phyloP scores from a whole-genome alignment of 108 stramenopile genomes.

The Fistulifera pelliculosa region DNA sequence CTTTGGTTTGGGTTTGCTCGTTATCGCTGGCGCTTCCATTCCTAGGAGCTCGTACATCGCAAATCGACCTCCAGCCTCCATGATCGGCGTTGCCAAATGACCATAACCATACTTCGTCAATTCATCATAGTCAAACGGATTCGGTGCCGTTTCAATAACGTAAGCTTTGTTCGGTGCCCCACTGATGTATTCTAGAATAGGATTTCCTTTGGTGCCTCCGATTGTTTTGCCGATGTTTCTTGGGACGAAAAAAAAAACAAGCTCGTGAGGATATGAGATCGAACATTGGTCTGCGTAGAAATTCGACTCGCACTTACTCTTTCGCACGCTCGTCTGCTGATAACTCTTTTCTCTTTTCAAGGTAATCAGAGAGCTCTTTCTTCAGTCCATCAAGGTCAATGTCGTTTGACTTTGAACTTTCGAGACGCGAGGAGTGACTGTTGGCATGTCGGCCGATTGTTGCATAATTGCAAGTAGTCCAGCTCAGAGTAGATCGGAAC shows the following conservation, averaged over 20 bases:
- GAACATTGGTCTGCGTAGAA: too few relatives aligned
- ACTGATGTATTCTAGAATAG: conserved; percentile 61
- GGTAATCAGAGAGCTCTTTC: conserved; percentile 49
- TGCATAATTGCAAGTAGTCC: too few relatives aligned
- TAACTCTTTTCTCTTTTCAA: conserved; percentile 48
- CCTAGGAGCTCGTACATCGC: conserved; percentile 69
- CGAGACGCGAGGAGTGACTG: too few relatives aligned
- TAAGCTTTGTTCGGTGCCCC: conserved; percentile 60
- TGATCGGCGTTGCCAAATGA: conserved; percentile 59
- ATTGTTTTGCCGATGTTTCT: conserved; percentile 29
- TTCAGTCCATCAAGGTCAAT: conserved; percentile 45
- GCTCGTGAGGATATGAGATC: too few relatives aligned
- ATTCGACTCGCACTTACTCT: conserved; percentile 24
- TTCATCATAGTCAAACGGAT: conserved; percentile 73
- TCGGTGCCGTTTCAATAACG: conserved; percentile 47
- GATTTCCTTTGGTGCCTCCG: conserved; percentile 72
- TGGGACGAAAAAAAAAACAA: too few relatives aligned
- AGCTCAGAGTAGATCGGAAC: too few relatives aligned
- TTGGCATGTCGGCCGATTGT: too few relatives aligned
- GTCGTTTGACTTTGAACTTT: neutral
- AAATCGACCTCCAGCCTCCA: conserved; percentile 61
- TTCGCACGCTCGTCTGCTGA: conserved; percentile 59
- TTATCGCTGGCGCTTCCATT: conserved; percentile 34
- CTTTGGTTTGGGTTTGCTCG: conserved; percentile 21
- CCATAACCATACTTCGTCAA: conserved; percentile 58